A percentile compares a stretch with the other conserved stretches of the same genome.
Conservation (phyloP, 805 yeast species). For the Priceomyces medius region DNA sequence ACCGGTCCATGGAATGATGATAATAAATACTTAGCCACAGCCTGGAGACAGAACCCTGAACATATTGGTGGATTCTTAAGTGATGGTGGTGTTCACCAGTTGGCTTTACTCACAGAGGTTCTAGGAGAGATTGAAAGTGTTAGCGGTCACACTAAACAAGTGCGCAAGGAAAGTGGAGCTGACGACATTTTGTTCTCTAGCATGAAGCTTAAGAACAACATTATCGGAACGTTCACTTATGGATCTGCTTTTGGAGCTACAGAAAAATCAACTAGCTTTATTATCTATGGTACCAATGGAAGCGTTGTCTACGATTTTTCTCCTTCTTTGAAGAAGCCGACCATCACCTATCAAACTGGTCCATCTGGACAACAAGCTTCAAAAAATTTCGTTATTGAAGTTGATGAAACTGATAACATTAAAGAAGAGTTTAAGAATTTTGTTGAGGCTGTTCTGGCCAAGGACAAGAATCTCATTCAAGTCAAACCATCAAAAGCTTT, state of each 20-base stretch:
- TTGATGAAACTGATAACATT: slow-evolving; percentile 45
- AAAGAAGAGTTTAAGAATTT: slow-evolving; percentile 49
- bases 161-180: slow-evolving; percentile 73
- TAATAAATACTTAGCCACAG: slow-evolving; percentile 63
- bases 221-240: slow-evolving; percentile 81
- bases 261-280: slow-evolving; percentile 63
- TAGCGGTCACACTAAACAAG: slow-evolving; percentile 75
- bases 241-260: slow-evolving; percentile 87
- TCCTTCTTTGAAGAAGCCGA: slow-evolving; percentile 42
- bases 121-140: slow-evolving; percentile 72
- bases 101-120: slow-evolving; percentile 80
- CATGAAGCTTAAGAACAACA: slow-evolving; percentile 56
- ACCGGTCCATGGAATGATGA: slow-evolving; percentile 68
- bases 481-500: slow-evolving; percentile 77
- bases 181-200: slow-evolving; percentile 80
- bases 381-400: slow-evolving; percentile 37
- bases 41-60: slow-evolving; percentile 88
- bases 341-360: slow-evolving; percentile 36
- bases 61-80: slow-evolving; percentile 91
- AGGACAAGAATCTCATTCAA: slow-evolving; percentile 57
- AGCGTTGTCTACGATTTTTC: slow-evolving; percentile 66
- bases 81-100: slow-evolving; percentile 96
- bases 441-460: slow-evolving; percentile 56
- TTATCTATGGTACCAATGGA: slow-evolving; percentile 78
- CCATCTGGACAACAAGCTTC: slow-evolving; percentile 49